Evolutionary conservation across 2,329 filamentous ascomycete species (phyloP), one percentile per base, ranked within the genome.

Genomic region (Hypoxylon sp.): DNA sequence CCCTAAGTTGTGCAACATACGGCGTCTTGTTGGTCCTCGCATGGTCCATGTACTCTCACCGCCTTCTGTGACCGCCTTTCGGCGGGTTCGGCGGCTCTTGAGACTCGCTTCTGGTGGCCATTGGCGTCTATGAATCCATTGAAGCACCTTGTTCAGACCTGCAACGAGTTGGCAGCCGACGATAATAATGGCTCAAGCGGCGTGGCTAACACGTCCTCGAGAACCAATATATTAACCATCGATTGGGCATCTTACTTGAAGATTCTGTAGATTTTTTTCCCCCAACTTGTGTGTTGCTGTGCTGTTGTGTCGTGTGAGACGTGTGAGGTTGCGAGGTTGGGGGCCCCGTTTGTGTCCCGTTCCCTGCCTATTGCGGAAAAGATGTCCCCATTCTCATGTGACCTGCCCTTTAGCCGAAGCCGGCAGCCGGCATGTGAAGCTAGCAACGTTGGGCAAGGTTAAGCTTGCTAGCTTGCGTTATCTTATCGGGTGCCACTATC

Each of bases 321-420:
- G n/a, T n/a, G n/a, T n/a, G n/a, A n/a, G n/a, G n/a, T n/a, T n/a
- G n/a, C n/a, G n/a, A 62, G 54, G 50, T 62, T 52, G 36, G 38
- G 52, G 28, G 44, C 24, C 58, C 61, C 38, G 50, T 50, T 49
- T 44, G 50, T 55, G 40, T 65, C 28, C 62, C 45, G 52, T 59
- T n/a, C 44, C 30, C 32, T 65, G 36, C 65, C 62, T 38, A 40
- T 62, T 68, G 36, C 61, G 65, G 65, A 56, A 68, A 68, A 68
- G 59, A 68, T 68, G 55, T 61, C 62, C 66, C 66, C 63, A 57
- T 44, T 20, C 49, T 65, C 66, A 66, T 68, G 63, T 68, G 63
- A 66, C 63, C 52, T 52, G 9, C 44, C 24, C 44, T 68, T 64
- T 66, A 68, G 52, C 66, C 66, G 66, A 68, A 66, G 59, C 66